Evolutionary conservation across 73 alveolate genomes (phyloP), one percentile per base, ranked within the genome.

Genomic region (Paramecium octaurelia): DNA sequence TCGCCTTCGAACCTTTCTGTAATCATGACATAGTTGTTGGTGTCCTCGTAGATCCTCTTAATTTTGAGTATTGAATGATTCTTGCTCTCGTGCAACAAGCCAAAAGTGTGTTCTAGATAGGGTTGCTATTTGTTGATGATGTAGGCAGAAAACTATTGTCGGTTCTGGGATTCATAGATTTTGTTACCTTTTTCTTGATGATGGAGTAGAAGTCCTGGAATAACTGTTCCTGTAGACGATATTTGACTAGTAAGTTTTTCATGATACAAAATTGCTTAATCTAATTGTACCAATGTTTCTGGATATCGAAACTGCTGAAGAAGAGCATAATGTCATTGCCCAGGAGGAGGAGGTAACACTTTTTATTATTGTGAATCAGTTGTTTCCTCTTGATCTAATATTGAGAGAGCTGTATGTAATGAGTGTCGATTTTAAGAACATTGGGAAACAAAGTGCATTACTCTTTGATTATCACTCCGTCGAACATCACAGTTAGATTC

Each of bases 1-100:
- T 80, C 91, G 8, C 76, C 91, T 10, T 80, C 91, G 18, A 80
- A 80, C 5, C 57, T 8, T 31, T 80, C 91, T 8, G 91, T 80
- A 46, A 80, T 48, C 70, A 80, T 80, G 10, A 80, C 91, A 43
- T 44, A 44, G 21, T 80, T 80, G 16, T 34, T 43, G 27, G 46
- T 80, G n/a, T 80, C 91, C 12, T 80, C 91, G 46, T 31, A 80
- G 5, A 80, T 44, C 14, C 76, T 24, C 23, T 24, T 80, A 2
- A 80, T 48, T 80, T 42, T 42, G 48, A 80, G 44, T 5, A 80
- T 48, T 11, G 43, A 27, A 5, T 42, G 73, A 80, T 80, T 59
- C 29, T 80, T 44, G 31, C 46, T 43, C 18, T 27, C 43, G 27
- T 80, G 91, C 21, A 80, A 46, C 12, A 42, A 24, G 6, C 42